phyloP scores from a whole-genome alignment of 2,329 filamentous ascomycete genomes.

The Botryotinia narcissicola region DNA sequence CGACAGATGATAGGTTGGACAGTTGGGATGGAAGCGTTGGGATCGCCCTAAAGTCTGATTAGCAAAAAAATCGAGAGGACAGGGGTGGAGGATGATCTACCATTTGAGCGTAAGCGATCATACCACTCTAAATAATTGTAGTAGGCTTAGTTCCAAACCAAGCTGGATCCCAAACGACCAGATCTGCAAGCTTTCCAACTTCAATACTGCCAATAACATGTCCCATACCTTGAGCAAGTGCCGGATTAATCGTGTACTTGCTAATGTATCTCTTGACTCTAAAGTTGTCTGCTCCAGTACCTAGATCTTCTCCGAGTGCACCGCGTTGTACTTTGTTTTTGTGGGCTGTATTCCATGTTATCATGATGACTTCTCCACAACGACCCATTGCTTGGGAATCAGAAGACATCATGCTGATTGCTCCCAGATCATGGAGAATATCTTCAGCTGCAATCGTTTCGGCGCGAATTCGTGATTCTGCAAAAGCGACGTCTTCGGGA shows the following conservation, averaged over 20 bases:
- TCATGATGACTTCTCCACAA: conserved; percentile 86
- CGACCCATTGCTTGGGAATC: conserved; percentile 97
- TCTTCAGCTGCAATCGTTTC: conserved; percentile 97
- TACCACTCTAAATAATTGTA: conserved; percentile 80
- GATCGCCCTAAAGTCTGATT: conserved; percentile 59
- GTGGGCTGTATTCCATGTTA: conserved; percentile 96
- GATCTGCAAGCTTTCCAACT: conserved; percentile 83
- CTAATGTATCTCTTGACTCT: conserved; percentile 88
- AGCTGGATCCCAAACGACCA: conserved; percentile 81
- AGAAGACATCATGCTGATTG: conserved; percentile 96
- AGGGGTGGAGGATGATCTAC: conserved; percentile 45
- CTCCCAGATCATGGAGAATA: conserved; percentile 89
- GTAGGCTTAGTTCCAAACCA: conserved; percentile 86
- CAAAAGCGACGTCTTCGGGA: conserved; percentile 92
- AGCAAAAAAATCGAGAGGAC: conserved; percentile 2
- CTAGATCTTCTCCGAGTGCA: conserved; percentile 70
- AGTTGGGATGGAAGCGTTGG: conserved; percentile 82
- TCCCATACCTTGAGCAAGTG: conserved; percentile 83
- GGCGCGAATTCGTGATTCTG: conserved; percentile 88
- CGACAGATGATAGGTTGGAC: conserved; percentile 81
- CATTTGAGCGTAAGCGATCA: conserved; percentile 83
- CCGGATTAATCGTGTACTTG: conserved; percentile 96
- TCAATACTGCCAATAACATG: conserved; percentile 86
- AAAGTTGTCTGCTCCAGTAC: conserved; percentile 81
- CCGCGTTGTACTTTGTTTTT: conserved; percentile 93